Evolutionary conservation across 2,329 filamentous ascomycete species (phyloP), one percentile per base, ranked within the genome.

Genomic region (Herpotrichia juniperi): DNA sequence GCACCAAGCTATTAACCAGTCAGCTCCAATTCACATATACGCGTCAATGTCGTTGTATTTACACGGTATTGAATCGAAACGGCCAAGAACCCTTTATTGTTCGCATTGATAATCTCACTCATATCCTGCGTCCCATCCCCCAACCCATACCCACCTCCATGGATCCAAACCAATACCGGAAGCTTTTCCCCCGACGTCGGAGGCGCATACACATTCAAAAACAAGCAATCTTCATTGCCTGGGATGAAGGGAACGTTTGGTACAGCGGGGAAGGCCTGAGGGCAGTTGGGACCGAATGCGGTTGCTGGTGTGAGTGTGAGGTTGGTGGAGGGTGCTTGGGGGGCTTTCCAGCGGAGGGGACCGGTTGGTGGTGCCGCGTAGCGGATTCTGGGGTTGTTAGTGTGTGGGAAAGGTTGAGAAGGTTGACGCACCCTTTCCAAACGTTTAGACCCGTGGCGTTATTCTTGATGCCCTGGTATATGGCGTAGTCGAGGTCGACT

Each of bases 51-150:
- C 1, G 10, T 17, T n/a, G 4, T 43, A 12, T 56, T 44, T 61
- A 80, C 74, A n/a, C 81, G 64, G 56, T 83, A 83, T 54, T 83
- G 78, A 39, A 83, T 79, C 2, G 74, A 64, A 17, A 83, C 78
- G 11, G 64, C 73, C 30, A 83, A 64, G 49, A 83, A 83, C 2
- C 65, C 68, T 47, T 81, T 77, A 14, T 73, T 64, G 54, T 80
- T 82, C 4, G 75, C 74, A 34, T 77, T 77, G 44, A 83, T 79
- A 31, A 78, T 68, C 1, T 64, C 32, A 14, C 64, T 71, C 24
- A 77, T 56, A 49, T 79, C 76, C 35, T 73, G 63, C 10, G 52
- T 55, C 1, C 73, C 79, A 61, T 70, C 66, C 26, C 70, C 78
- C 39, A 49, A 57, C 22, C 69, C 76, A 64, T 76, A 77, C 0